Conservation (phyloP, 23 red algal species). For the Cyanidium caldarium region DNA sequence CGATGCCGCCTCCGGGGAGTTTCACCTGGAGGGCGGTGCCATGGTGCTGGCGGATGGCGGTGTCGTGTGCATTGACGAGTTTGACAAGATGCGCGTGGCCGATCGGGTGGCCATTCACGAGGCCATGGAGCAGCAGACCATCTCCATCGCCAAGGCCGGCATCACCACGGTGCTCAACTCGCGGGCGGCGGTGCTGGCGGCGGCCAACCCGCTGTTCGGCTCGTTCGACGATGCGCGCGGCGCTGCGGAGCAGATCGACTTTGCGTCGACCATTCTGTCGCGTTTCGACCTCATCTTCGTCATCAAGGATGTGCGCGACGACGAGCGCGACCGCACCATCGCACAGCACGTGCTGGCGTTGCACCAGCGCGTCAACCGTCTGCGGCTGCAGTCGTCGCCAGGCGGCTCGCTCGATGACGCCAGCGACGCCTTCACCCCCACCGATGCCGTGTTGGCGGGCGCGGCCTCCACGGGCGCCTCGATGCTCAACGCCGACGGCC, state of each 20-base stretch:
- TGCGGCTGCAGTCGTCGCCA: background rate
- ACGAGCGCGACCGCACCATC: slow-evolving; percentile 60
- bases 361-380: slow-evolving; percentile 44
- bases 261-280: slow-evolving; percentile 91
- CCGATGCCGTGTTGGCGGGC: background rate
- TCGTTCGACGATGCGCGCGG: slow-evolving; percentile 75
- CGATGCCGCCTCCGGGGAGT: slow-evolving; percentile 59
- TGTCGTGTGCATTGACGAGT: slow-evolving; percentile 95
- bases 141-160: slow-evolving; percentile 97
- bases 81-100: slow-evolving; percentile 96
- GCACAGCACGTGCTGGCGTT: slow-evolving; percentile 77
- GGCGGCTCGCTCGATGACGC: slow-evolving; percentile 9
- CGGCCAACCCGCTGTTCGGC: slow-evolving; percentile 91
- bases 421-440: background rate
- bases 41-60: slow-evolving; percentile 89
- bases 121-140: slow-evolving; percentile 90
- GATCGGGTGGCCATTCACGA: slow-evolving; percentile 99
- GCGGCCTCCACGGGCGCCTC: slow-evolving; percentile 2
- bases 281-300: slow-evolving; percentile 98
- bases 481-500: slow-evolving; percentile 22
- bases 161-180: slow-evolving; percentile 97
- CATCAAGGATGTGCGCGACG: slow-evolving; percentile 76
- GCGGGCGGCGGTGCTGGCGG: slow-evolving; percentile 80
- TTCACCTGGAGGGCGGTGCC: slow-evolving; percentile 96
- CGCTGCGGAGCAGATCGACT: slow-evolving; percentile 88